A percentile compares a stretch with the other conserved stretches of the same genome.
phyloP scores from a whole-genome alignment of 2,329 filamentous ascomycete species.

The Arthroderma uncinatum region DNA sequence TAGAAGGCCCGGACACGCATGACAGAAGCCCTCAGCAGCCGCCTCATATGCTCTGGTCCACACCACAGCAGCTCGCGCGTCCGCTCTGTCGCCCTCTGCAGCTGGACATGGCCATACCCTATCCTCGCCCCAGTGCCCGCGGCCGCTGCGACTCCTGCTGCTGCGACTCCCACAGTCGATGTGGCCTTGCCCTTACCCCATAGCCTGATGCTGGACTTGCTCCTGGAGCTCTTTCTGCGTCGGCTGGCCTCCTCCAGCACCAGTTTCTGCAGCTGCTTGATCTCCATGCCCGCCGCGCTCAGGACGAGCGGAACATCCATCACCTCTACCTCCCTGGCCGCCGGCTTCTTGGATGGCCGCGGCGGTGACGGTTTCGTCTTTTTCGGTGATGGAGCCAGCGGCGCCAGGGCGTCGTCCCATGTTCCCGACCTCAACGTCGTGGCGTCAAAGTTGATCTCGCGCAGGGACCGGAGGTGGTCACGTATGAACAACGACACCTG shows the following conservation, averaged over 20 bases:
- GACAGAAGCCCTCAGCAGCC: conserved; percentile 19
- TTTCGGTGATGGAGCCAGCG: conserved; percentile 42
- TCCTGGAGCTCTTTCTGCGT: conserved; percentile 11
- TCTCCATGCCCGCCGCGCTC: conserved; percentile 20
- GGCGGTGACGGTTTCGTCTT: conserved; percentile 20
- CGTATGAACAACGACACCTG: conserved; percentile 61
- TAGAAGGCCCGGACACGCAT: conserved; percentile 13
- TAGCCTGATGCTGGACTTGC: conserved; percentile 6
- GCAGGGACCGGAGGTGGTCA: conserved; percentile 55
- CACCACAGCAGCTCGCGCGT: conserved; percentile 22
- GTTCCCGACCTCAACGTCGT: conserved; percentile 58
- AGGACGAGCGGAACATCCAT: conserved; percentile 32
- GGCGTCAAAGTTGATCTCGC: conserved; percentile 71
- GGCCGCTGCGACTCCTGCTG: not conserved
- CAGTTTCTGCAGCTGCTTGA: conserved; percentile 19
- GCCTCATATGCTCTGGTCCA: conserved; percentile 27
- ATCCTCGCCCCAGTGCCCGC: not conserved
- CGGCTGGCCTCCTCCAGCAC: conserved; percentile 20
- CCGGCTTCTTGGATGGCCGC: conserved; percentile 19
- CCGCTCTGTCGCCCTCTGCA: conserved; percentile 16
- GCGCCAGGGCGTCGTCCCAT: conserved; percentile 74
- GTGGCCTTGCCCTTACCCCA: not conserved
- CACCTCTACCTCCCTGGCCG: conserved; percentile 22
- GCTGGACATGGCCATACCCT: conserved; percentile 17
- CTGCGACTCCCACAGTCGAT: not conserved